phyloP scores from a whole-genome alignment of 1,139 yeast species.

The Arxiozyma heterogenica region DNA sequence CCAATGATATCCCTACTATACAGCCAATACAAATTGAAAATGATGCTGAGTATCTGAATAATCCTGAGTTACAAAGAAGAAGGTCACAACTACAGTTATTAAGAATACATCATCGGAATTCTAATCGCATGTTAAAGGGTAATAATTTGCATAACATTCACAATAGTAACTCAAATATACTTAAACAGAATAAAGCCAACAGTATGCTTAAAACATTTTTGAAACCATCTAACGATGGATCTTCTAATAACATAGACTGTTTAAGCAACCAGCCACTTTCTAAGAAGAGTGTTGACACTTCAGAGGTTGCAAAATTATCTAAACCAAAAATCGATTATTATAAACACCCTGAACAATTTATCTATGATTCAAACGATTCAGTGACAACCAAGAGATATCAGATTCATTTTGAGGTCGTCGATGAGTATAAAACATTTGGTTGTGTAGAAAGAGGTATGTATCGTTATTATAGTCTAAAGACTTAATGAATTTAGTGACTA shows the following conservation, averaged over 20 bases:
- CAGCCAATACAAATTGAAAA: constrained; percentile 9
- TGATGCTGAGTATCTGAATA: constrained; percentile 27
- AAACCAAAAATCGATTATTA: constrained; percentile 14
- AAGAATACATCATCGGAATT: constrained; percentile 8
- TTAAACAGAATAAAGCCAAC: not conserved
- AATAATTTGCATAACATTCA: not conserved
- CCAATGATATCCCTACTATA: not conserved
- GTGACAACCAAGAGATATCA: constrained; percentile 23
- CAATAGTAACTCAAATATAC: not conserved
- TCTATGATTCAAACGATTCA: constrained; percentile 22
- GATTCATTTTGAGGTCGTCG: constrained; percentile 24
- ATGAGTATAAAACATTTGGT: constrained; percentile 51
- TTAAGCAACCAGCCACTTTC: not conserved
- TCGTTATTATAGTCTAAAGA: constrained; percentile 46
- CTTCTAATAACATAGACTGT: not conserved
- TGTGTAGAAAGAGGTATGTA: constrained; percentile 65
- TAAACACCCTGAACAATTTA: constrained; percentile 19
- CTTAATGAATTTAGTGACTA: constrained; percentile 18
- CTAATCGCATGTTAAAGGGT: not conserved
- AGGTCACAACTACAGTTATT: constrained; percentile 26
- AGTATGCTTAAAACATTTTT: not conserved
- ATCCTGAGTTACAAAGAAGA: constrained; percentile 27
- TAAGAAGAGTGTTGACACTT: not conserved
- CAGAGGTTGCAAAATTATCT: not conserved
- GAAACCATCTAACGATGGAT: not conserved